These are phyloP conservation scores for Rhypophila decipiens DNA, from an alignment of 495 filamentous ascomycete species.

Conservation along the genomic window DNA sequence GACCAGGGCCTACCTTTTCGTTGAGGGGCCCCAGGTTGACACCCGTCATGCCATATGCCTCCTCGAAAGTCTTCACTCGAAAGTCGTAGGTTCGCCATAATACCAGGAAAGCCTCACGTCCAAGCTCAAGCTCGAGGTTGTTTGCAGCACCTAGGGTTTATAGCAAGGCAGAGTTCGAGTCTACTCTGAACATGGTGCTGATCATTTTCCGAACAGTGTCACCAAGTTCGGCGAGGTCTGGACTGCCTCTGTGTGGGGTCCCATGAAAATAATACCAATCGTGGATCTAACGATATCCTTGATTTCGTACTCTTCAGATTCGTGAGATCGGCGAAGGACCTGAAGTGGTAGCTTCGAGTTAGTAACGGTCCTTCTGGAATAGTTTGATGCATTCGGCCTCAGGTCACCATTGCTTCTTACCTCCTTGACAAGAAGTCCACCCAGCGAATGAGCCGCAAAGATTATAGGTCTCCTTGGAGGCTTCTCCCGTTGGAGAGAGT, in stretches of 20 bases:
- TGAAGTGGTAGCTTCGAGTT: too few relatives aligned
- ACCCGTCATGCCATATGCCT: neutral
- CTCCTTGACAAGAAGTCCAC: conserved; percentile 2
- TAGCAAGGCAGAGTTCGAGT: neutral
- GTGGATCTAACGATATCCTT: conserved; percentile 1
- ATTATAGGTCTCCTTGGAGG: neutral
- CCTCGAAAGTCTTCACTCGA: conserved; percentile 4
- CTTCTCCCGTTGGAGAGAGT: neutral
- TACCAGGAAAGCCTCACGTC: neutral
- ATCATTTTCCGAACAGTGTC: neutral
- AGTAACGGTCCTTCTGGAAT: too few relatives aligned
- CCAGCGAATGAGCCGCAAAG: conserved; percentile 4
- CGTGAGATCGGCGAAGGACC: conserved; percentile 1
- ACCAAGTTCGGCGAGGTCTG: neutral
- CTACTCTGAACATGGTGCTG: neutral
- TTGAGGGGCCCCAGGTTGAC: neutral
- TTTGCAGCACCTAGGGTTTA: neutral
- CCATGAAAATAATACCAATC: conserved; percentile 2
- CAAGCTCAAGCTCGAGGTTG: neutral
- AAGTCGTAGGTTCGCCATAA: conserved; percentile 2
- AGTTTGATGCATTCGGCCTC: too few relatives aligned
- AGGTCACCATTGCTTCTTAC: too few relatives aligned
- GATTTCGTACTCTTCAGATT: neutral
- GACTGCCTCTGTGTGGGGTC: neutral
- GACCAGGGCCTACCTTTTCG: neutral